Conservation (phyloP, 306 rosid genomes). For the Cucurbita pepo region DNA sequence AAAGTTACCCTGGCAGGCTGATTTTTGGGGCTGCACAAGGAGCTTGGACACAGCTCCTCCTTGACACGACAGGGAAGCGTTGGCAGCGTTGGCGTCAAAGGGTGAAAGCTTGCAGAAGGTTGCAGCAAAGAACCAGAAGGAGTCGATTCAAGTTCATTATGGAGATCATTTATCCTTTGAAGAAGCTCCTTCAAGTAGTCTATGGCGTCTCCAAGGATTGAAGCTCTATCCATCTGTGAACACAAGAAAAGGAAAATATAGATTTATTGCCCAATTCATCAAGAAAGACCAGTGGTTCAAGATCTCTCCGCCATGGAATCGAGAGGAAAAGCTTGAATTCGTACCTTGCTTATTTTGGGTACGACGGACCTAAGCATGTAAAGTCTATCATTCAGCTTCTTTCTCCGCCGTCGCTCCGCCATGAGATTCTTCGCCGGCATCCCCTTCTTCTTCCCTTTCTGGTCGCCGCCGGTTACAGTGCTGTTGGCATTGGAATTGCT, state of each 20-base stretch:
- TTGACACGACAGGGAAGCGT: constrained; percentile 73
- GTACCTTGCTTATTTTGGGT: constrained; percentile 97
- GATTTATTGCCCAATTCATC: neutral
- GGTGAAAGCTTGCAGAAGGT: constrained; percentile 59
- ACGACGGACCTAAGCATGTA: constrained; percentile 97
- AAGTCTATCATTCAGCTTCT: constrained; percentile 91
- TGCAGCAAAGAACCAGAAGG: constrained; percentile 52
- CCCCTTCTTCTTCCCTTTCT: constrained; percentile 89
- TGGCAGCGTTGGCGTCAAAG: constrained; percentile 64
- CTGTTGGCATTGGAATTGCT: constrained; percentile 35
- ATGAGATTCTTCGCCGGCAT: constrained; percentile 84
- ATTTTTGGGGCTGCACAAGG: constrained; percentile 58
- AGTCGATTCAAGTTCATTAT: constrained; percentile 67
- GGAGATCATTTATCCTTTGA: constrained; percentile 80
- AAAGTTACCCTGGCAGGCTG: constrained; percentile 68
- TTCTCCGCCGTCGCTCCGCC: constrained; percentile 96
- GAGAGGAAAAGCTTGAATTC: neutral
- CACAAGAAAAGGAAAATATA: neutral
- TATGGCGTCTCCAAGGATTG: constrained; percentile 94
- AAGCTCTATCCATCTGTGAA: constrained; percentile 90
- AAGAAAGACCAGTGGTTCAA: neutral
- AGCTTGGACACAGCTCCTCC: constrained; percentile 74
- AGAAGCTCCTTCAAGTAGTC: constrained; percentile 93
- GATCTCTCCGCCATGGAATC: neutral
- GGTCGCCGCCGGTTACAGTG: constrained; percentile 36